These are phyloP conservation scores for Verruconis gallopava DNA, from an alignment of 2,329 filamentous ascomycete species.

Conservation along the genomic window DNA sequence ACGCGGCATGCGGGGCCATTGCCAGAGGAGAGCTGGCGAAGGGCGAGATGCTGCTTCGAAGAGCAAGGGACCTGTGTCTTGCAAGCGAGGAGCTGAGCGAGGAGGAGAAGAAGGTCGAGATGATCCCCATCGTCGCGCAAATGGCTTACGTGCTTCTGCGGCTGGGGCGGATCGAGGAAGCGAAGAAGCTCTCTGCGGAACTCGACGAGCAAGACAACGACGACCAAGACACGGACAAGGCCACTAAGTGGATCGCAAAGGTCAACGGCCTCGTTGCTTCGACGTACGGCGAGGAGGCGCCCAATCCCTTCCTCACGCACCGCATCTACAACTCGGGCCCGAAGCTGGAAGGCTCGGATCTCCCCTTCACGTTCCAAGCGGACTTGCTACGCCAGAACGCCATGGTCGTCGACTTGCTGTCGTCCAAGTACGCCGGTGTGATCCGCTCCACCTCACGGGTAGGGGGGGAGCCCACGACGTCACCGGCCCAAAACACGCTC, in stretches of 20 bases:
- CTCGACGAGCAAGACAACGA: conserved; percentile 45
- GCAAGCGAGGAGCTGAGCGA: conserved; percentile 59
- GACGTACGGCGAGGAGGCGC: conserved; percentile 19
- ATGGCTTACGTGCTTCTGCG: conserved; percentile 59
- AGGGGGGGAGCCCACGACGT: conserved; percentile 27
- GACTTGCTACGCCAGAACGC: conserved; percentile 49
- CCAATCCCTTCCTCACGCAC: conserved; percentile 58
- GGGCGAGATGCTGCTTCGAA: conserved; percentile 54
- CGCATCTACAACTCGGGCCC: conserved; percentile 45
- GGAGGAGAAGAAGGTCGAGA: conserved; percentile 61
- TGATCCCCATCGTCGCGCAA: conserved; percentile 64
- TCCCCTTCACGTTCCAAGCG: conserved; percentile 59
- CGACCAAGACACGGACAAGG: conserved; percentile 45
- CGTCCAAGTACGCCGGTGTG: conserved; percentile 56
- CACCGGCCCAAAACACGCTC: conserved; percentile 39
- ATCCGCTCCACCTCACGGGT: conserved; percentile 37
- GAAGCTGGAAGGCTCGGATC: conserved; percentile 43
- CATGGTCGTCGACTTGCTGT: conserved; percentile 51
- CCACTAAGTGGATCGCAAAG: conserved; percentile 52
- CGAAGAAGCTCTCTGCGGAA: conserved; percentile 47
- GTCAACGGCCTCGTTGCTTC: conserved; percentile 48
- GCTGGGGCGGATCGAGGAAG: conserved; percentile 53
- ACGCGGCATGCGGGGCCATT: conserved; percentile 61
- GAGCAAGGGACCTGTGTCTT: conserved; percentile 59
- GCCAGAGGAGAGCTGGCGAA: conserved; percentile 53